Evolutionary conservation across 2,329 filamentous ascomycete species (phyloP), one percentile per base, ranked within the genome.

Genomic region (Dactylellina drechsleri): DNA sequence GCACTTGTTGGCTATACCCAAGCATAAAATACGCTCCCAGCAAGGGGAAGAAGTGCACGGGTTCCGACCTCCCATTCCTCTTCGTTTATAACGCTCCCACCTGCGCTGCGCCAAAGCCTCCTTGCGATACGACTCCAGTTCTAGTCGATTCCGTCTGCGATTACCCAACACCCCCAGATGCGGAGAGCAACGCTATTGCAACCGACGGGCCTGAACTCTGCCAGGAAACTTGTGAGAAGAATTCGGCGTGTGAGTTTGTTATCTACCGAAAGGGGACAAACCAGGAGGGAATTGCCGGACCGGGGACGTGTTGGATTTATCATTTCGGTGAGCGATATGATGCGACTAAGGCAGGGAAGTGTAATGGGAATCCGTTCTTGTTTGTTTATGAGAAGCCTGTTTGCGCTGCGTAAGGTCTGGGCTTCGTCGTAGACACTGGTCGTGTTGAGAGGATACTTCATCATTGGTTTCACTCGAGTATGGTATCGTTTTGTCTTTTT

Each of bases 271-370:
- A 57, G 31, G 53, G 15, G 4, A 57, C 8, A 13, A 57, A 31
- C 15, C 28, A 28, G 12, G 28, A 28, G 13, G 53, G 53, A 12
- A 57, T 57, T 15, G 36, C 53, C 8, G 53, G 53, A 18, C 53
- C 53, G 31, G 53, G 53, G 40, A 57, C 28, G 12, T 57, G 53
- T 41, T 57, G 53, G 53, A 6, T 57, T 28, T 57, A 57, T 57
- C 31, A 36, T 36, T 31, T 31, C 13, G 18, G 31, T 16, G 28
- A 57, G 23, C 40, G 40, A 4, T 57, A 57, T 43, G 18, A 41
- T 43, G 18, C 53, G 18, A 41, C 36, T 8, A 57, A 43, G 31
- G 53, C 53, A 3, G 40, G 15, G 8, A 57, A 57, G 53, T 57
- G 53, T 15, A 57, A 57, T 13, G 31, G 31, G 4, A 23, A 23